Evolutionary conservation across 768 basidiomycete species (phyloP).

Genomic region (Sarcodon sp.): DNA sequence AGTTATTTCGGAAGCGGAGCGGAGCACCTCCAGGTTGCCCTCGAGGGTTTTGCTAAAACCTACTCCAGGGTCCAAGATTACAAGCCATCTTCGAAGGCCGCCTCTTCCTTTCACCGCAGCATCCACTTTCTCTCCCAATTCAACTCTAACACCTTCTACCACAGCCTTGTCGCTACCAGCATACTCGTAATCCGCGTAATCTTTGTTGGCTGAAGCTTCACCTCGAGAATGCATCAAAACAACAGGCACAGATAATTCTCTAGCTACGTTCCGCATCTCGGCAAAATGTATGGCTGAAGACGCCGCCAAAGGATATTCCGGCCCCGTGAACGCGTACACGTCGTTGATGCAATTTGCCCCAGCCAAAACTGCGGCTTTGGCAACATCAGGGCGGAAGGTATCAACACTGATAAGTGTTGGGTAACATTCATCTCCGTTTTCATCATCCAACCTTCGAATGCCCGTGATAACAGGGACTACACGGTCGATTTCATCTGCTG

Average conservation of each 20-base stretch:
- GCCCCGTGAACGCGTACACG: constrained; percentile 70
- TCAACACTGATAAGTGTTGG: constrained; percentile 65
- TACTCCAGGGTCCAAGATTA: constrained; percentile 84
- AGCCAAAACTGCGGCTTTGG: constrained; percentile 55
- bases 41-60: constrained; percentile 85
- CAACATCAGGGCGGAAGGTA: constrained; percentile 80
- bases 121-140: constrained; percentile 61
- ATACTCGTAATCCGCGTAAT: constrained; percentile 36
- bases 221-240: constrained; percentile 93
- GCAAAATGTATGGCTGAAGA: constrained; percentile 26
- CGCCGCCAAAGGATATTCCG: constrained; percentile 23
- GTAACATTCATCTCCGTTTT: background rate
- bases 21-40: constrained; percentile 61
- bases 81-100: constrained; percentile 77
- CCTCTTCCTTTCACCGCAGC: constrained; percentile 49
- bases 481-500: constrained; percentile 58
- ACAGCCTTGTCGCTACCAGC: constrained; percentile 30
- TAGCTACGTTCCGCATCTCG: constrained; percentile 55
- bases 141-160: constrained; percentile 52
- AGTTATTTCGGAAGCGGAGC: constrained; percentile 32
- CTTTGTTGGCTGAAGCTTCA: constrained; percentile 65
- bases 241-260: constrained; percentile 60
- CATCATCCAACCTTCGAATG: constrained; percentile 27
- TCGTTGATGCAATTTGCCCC: constrained; percentile 95
- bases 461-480: constrained; percentile 61